Conservation (phyloP, 768 basidiomycete genomes). For the Sutorius australiensis region DNA sequence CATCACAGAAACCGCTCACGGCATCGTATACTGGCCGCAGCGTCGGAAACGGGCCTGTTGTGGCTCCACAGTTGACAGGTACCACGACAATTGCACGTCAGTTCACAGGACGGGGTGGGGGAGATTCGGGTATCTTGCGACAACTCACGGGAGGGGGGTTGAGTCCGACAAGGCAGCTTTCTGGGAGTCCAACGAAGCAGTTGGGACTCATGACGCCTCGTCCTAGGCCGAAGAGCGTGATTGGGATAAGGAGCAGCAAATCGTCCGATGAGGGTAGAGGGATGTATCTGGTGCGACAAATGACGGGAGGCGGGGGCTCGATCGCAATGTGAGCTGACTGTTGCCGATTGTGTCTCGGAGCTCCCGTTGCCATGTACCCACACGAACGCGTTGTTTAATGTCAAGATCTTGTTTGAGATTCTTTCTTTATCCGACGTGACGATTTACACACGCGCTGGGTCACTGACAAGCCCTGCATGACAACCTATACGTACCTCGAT, state of each 20-base stretch:
- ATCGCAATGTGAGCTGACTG: constrained; percentile 20
- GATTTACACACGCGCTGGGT: background rate
- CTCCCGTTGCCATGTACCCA: constrained; percentile 18
- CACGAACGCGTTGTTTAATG: constrained; percentile 2
- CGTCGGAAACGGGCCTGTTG: constrained; percentile 20
- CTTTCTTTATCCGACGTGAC: constrained; percentile 1
- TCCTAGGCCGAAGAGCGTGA: constrained; percentile 74
- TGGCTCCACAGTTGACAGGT: constrained; percentile 61
- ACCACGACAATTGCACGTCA: constrained; percentile 72
- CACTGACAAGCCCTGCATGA: constrained; percentile 2
- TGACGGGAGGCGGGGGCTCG: constrained; percentile 54
- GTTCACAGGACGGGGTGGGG: constrained; percentile 59
- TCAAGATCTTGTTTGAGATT: constrained; percentile 10
- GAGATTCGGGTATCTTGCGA: constrained; percentile 36
- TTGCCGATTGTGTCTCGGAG: background rate
- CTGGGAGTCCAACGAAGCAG: constrained; percentile 69
- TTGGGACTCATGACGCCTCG: constrained; percentile 41
- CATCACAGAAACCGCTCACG: constrained; percentile 48
- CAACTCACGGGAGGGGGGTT: constrained; percentile 67
- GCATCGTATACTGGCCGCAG: constrained; percentile 44
- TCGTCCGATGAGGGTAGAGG: constrained; percentile 63
- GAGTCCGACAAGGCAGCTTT: constrained; percentile 64
- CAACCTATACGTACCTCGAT: constrained; percentile 9
- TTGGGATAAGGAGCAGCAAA: constrained; percentile 61
- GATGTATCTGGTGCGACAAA: constrained; percentile 73